Percentiles rank a stretch among this genome's conserved stretches.
These are phyloP conservation scores for Esteya vermicola DNA, from an alignment of 2,329 filamentous ascomycete species.

Conservation along the genomic window DNA sequence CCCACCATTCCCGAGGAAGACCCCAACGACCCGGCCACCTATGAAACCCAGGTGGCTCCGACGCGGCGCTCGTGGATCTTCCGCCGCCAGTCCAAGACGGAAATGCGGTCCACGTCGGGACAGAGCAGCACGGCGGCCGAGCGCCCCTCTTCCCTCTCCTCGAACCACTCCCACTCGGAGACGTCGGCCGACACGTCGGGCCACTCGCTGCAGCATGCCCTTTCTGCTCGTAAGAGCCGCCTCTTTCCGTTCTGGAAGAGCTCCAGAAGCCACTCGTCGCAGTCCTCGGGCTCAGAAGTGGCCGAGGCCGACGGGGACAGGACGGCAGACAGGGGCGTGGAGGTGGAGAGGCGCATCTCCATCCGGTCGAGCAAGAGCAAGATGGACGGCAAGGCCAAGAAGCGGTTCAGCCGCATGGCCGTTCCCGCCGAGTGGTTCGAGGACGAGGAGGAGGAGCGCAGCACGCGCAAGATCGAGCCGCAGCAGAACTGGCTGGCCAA, in stretches of 20 bases:
- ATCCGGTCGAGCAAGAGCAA: conserved; percentile 9
- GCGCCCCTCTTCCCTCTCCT: not conserved
- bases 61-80: conserved; percentile 10
- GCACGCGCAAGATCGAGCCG: conserved; percentile 42
- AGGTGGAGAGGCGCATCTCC: not conserved
- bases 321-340: not conserved
- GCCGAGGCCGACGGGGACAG: not conserved
- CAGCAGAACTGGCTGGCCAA: conserved; percentile 80
- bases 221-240: conserved; percentile 26
- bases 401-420: not conserved
- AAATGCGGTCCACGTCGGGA: conserved; percentile 8
- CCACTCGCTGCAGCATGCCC: not conserved
- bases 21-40: conserved; percentile 1
- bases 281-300: conserved; percentile 14
- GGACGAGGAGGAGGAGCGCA: conserved; percentile 22
- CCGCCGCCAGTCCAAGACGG: conserved; percentile 10
- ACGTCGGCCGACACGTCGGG: not conserved
- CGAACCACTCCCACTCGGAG: conserved; percentile 1
- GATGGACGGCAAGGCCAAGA: not conserved
- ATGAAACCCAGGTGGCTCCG: not conserved
- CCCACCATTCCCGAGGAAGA: conserved; percentile 8
- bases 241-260: conserved; percentile 41
- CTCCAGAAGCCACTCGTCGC: conserved; percentile 23
- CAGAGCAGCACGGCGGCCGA: not conserved
- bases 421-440: conserved; percentile 8